Evolutionary conservation across 495 filamentous ascomycete genomes (phyloP), one percentile per base, ranked within the genome.

Genomic region (Filosporella fistucella): DNA sequence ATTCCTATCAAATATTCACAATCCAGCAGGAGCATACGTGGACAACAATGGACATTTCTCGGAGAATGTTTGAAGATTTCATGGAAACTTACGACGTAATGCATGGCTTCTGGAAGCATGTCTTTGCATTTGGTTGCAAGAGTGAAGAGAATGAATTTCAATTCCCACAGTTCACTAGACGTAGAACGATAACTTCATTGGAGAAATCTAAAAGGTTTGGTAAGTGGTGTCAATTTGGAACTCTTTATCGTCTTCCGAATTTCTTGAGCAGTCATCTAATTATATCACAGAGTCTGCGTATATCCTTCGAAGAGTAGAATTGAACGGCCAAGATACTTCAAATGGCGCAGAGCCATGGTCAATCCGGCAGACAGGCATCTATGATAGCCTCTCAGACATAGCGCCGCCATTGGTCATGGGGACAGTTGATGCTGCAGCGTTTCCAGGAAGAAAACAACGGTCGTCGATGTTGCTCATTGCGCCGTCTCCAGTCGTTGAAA

Each of bases 291-390:
- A 52, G 21, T 28, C 35, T 24, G n/a, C 42, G 1, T 52, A 52
- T 43, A 36, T 52, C 23, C 25, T 52, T 10, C 42, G 49, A 14
- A 23, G 49, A 26, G 49, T 41, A 3, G 49, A 52, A 26, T n/a
- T 38, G 2, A 45, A 46, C n/a, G 36, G 36, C 5, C 29, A 42
- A 20, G 20, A 52, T 11, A 14, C 22, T 5, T 3, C 8, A 7
- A 30, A 40, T 6, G 49, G 36, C 16, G 33, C 24, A 28, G 18
- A 7, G n/a, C 3, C 36, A 2, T 56, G 52, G 52, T 46, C 47
- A 8, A 50, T 56, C 16, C 34, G 52, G 3, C 52, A 56, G 32
- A 56, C 52, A 4, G 52, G 21, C 8, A 29, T 56, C 16, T 56
- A 56, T 37, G 35, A 56, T n/a, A 12, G 6, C 6, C 4, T 5